Percentiles rank a stretch among this genome's conserved stretches.
Conservation (phyloP, 208 protist genomes). For the Phytomonas francai region DNA sequence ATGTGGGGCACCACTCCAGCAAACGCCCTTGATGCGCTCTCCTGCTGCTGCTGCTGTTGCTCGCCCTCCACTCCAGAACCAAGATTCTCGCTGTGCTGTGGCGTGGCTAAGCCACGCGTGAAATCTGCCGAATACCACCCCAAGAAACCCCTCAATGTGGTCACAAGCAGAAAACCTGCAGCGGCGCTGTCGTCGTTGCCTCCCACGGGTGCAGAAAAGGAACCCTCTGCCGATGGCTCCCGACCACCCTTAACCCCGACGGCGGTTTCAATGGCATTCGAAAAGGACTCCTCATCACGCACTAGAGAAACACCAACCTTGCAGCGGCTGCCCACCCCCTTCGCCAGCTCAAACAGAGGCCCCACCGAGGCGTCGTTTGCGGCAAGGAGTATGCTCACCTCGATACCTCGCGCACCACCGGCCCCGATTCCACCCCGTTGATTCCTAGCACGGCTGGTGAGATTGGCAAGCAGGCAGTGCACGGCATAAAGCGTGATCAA, state of each 20-base stretch:
- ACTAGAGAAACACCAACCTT: not conserved
- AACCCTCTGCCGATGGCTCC: not conserved
- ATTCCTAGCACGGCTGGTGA: not conserved
- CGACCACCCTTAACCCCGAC: not conserved
- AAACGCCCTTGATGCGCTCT: not conserved
- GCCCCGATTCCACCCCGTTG: not conserved
- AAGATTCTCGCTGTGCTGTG: not conserved
- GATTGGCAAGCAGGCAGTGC: slow-evolving; percentile 37
- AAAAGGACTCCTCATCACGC: not conserved
- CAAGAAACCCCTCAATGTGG: slow-evolving; percentile 18
- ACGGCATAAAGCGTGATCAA: slow-evolving; percentile 40
- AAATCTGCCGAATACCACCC: slow-evolving; percentile 17
- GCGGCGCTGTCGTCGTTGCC: not conserved
- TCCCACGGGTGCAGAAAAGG: not conserved
- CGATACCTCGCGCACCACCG: slow-evolving; percentile 9
- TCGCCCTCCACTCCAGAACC: not conserved
- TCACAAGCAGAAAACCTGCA: slow-evolving; percentile 18
- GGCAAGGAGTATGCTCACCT: slow-evolving; percentile 30
- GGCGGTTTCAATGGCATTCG: not conserved
- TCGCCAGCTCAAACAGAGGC: slow-evolving; percentile 17
- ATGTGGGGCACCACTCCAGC: slow-evolving; percentile 20
- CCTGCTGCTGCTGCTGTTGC: not conserved
- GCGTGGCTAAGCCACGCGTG: slow-evolving; percentile 1
- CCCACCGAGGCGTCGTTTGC: slow-evolving; percentile 20
- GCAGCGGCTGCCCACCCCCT: not conserved